Evolutionary conservation across 441 rosid genomes (phyloP), one percentile per base, ranked within the genome.

Genomic region (Sinapis alba): DNA sequence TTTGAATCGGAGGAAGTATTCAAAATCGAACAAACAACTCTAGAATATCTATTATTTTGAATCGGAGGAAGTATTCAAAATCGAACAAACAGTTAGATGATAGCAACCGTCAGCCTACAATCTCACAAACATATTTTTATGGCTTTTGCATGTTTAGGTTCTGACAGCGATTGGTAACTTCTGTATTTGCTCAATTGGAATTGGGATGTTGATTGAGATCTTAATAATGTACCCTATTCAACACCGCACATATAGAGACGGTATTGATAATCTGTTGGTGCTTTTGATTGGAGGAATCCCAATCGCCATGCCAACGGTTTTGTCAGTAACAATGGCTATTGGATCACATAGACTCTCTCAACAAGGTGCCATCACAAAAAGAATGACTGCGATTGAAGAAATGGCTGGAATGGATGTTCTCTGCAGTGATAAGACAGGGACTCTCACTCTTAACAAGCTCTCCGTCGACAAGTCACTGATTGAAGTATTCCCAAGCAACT

Each of bases 341-440:
- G 99, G 99, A 4, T 93, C 96, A 34, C 98, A 95, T 56, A 88
- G 97, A 30, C 84, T 95, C 23, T 87, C 97, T 0, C 77, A 91
- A 73, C 98, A 95, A 84, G 99, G 99, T 58, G 99, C 99, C 75
- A 95, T 95, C 73, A 95, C 97, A 11, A 95, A 95, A 78, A 87
- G 98, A 78, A 93, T 93, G 99, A 95, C 98, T 3, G 99, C 98
- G 21, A 95, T 95, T 28, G 97, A 95, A 80, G 98, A 93, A 85
- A 87, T 95, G 97, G 97, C 98, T 2, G 97, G 98, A 19, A 94
- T 94, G 98, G 98, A 94, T 78, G 94, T 94, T 61, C 84, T 94
- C 0, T 94, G 99, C 83, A 93, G 99, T 69, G 99, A 95, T 61
- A 95, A 95, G 77, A 95, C 98, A 0, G 96, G 99, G 56, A 95